phyloP scores from a whole-genome alignment of 768 basidiomycete species.

The Coprinopsis marcescibilis region DNA sequence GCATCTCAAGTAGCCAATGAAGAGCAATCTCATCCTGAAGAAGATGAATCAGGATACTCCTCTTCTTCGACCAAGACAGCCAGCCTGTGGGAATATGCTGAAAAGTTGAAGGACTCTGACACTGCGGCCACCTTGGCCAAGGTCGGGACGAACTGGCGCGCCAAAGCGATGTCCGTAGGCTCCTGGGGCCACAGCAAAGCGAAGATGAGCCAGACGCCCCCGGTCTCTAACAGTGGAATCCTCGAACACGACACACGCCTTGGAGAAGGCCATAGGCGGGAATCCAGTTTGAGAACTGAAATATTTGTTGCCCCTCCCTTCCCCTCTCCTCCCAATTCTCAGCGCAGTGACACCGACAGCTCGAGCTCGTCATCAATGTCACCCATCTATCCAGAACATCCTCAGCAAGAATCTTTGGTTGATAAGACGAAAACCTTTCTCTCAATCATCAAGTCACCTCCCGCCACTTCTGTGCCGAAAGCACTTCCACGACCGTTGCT shows the following conservation, averaged over 20 bases:
- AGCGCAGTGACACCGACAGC: not conserved
- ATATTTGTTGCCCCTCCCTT: not conserved
- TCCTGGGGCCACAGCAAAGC: slow-evolving; percentile 27
- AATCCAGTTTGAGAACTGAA: not conserved
- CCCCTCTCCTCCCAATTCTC: not conserved
- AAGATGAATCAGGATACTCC: slow-evolving; percentile 1
- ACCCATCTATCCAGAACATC: not conserved
- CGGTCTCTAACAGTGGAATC: slow-evolving; percentile 4
- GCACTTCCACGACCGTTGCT: slow-evolving; percentile 62
- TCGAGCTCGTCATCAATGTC: slow-evolving; percentile 6
- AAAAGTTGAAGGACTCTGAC: slow-evolving; percentile 69
- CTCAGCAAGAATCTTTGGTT: slow-evolving; percentile 2
- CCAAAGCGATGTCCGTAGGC: slow-evolving; percentile 42
- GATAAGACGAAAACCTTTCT: slow-evolving; percentile 19
- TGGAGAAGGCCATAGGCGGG: slow-evolving; percentile 8
- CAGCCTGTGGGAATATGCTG: slow-evolving; percentile 64
- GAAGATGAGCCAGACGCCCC: slow-evolving; percentile 5
- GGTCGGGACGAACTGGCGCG: slow-evolving; percentile 71
- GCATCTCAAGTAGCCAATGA: not conserved
- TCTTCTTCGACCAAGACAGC: slow-evolving; percentile 22
- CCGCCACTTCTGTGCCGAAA: slow-evolving; percentile 33
- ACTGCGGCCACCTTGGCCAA: slow-evolving; percentile 65
- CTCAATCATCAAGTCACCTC: slow-evolving; percentile 27
- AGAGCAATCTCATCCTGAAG: not conserved
- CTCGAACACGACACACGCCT: slow-evolving; percentile 4